Conservation (phyloP, 495 filamentous ascomycete genomes). For the Bathelium albidoporum region DNA sequence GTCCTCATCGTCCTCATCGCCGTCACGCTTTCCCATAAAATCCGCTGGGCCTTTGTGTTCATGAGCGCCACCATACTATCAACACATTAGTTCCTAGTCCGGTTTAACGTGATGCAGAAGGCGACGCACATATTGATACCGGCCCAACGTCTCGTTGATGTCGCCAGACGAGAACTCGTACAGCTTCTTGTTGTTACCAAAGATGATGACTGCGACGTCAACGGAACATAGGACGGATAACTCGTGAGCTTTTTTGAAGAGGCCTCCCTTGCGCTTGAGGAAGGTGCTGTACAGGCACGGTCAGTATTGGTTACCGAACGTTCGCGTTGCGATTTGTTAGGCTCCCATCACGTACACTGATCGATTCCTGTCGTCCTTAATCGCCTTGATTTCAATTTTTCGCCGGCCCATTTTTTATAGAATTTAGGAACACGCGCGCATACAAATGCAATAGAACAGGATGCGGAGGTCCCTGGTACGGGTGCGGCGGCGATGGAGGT, state of each 20-base stretch:
- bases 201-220: constrained; percentile 97
- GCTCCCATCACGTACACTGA: constrained; percentile 75
- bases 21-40: constrained; percentile 74
- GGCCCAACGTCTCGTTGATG: constrained; percentile 76
- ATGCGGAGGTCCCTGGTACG: background rate
- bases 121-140: constrained; percentile 74
- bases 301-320: constrained; percentile 9
- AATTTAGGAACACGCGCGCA: background rate
- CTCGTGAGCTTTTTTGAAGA: constrained; percentile 99
- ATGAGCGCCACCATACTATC: constrained; percentile 78
- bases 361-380: constrained; percentile 98
- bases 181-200: constrained; percentile 94
- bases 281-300: constrained; percentile 58
- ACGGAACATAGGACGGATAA: constrained; percentile 95
- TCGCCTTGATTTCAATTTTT: constrained; percentile 98
- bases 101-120: constrained; percentile 7
- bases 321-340: constrained; percentile 2
- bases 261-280: constrained; percentile 92
- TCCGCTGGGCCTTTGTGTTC: constrained; percentile 95
- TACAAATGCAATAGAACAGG: background rate
- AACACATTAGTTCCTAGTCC: constrained; percentile 11
- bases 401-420: constrained; percentile 48
- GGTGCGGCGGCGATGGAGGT: background rate
- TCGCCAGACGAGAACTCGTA: constrained; percentile 94
- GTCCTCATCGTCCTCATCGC: constrained; percentile 78